These are phyloP conservation scores for Chaetomium olivaceum DNA, from an alignment of 2,329 filamentous ascomycete species.

Conservation along the genomic window DNA sequence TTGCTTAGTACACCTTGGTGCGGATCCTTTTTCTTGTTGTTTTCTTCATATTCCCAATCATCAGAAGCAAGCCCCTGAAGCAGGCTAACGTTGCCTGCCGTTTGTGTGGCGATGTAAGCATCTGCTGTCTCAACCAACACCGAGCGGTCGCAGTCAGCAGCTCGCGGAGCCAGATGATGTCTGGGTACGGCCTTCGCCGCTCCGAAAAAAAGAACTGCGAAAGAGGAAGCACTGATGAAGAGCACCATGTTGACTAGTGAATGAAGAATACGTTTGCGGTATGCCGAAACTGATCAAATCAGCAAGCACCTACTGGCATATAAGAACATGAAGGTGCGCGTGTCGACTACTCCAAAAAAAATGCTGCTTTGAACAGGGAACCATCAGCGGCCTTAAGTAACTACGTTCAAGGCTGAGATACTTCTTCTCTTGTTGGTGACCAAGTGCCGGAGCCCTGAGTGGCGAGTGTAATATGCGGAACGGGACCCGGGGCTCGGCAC, in stretches of 20 bases:
- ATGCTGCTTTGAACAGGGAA: neutral
- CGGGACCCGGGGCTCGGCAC: slow-evolving; percentile 15
- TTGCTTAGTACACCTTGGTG: slow-evolving; percentile 34
- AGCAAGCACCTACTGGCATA: neutral
- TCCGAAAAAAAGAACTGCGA: neutral
- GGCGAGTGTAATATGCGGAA: slow-evolving; percentile 15
- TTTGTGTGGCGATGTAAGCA: slow-evolving; percentile 31
- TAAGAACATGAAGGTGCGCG: neutral
- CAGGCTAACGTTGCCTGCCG: slow-evolving; percentile 23
- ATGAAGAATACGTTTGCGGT: neutral
- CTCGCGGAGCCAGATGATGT: neutral
- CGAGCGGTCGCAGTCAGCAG: slow-evolving; percentile 22
- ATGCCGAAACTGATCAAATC: neutral
- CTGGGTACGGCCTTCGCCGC: neutral
- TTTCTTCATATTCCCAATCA: slow-evolving; percentile 37
- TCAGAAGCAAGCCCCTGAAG: slow-evolving; percentile 19
- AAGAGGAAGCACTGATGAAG: neutral
- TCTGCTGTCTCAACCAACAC: slow-evolving; percentile 29
- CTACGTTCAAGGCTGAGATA: neutral
- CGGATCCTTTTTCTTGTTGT: slow-evolving; percentile 34
- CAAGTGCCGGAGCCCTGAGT: slow-evolving; percentile 25
- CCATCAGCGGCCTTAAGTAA: neutral
- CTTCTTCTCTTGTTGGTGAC: neutral
- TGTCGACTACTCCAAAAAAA: neutral
- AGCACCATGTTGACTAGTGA: neutral